phyloP scores from a whole-genome alignment of 2,329 filamentous ascomycete genomes.

The Talaromyces sp. region DNA sequence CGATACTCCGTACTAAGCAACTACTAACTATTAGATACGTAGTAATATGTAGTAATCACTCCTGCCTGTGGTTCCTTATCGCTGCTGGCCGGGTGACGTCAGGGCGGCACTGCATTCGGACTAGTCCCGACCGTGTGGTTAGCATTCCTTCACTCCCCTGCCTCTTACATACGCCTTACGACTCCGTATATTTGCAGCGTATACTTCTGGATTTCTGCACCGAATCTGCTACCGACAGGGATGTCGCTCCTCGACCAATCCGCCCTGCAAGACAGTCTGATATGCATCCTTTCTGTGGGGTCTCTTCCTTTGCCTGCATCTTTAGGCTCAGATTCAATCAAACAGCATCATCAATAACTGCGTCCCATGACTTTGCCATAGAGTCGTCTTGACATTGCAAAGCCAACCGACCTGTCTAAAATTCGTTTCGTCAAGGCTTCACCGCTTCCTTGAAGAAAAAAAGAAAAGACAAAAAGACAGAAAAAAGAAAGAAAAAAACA shows the following conservation, averaged over 20 bases:
- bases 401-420: background rate
- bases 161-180: background rate
- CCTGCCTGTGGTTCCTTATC: background rate
- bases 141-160: background rate
- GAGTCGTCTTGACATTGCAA: background rate
- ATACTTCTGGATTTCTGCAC: background rate
- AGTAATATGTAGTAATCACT: no score
- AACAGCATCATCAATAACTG: background rate
- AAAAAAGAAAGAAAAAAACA: background rate
- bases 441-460: background rate
- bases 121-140: background rate
- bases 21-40: no score
- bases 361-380: background rate
- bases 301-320: background rate
- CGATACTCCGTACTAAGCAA: background rate
- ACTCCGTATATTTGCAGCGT: background rate
- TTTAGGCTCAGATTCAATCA: background rate
- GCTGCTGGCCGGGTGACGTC: background rate
- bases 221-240: background rate
- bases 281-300: background rate
- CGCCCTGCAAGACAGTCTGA: background rate
- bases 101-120: background rate
- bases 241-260: background rate
- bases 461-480: background rate
- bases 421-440: background rate